A percentile compares a stretch with the other conserved stretches of the same genome.
Conservation (phyloP, 352 stramenopile species). For the Peronospora farinosa region DNA sequence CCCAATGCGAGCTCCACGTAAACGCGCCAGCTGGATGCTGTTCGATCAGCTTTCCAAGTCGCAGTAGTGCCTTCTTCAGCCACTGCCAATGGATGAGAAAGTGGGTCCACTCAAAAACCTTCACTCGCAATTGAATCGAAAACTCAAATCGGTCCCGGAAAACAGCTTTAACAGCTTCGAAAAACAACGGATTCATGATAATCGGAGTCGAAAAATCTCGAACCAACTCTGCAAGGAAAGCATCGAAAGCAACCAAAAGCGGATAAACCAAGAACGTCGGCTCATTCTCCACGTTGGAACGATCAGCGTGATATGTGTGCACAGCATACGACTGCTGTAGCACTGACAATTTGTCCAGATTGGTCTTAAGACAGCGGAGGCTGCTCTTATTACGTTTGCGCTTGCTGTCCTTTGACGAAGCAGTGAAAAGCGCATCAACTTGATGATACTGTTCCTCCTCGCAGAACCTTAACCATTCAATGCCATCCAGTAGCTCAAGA, state of each 20-base stretch:
- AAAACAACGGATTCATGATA: constrained; percentile 11
- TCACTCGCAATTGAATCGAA: constrained; percentile 59
- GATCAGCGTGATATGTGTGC: constrained; percentile 65
- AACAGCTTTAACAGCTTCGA: constrained; percentile 31
- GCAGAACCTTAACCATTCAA: constrained; percentile 66
- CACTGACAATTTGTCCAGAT: constrained; percentile 46
- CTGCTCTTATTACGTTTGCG: constrained; percentile 17
- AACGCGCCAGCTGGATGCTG: not conserved
- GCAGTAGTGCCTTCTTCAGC: constrained; percentile 55
- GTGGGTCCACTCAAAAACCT: constrained; percentile 64
- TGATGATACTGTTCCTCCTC: constrained; percentile 57
- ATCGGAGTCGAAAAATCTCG: not conserved
- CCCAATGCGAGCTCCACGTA: constrained; percentile 32
- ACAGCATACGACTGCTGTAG: constrained; percentile 83
- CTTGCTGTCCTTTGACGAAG: constrained; percentile 13
- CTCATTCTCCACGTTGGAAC: constrained; percentile 65
- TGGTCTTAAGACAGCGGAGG: constrained; percentile 16
- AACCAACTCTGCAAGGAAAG: constrained; percentile 35
- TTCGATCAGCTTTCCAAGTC: constrained; percentile 25
- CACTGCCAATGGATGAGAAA: constrained; percentile 83
- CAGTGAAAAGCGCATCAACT: constrained; percentile 38
- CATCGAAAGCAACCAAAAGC: constrained; percentile 56
- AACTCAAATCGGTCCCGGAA: constrained; percentile 70
- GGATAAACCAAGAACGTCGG: constrained; percentile 68
- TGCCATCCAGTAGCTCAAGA: constrained; percentile 49